Base-by-base conservation (phyloP, 345 rosid genomes). In the Camelina sativa region DNA sequence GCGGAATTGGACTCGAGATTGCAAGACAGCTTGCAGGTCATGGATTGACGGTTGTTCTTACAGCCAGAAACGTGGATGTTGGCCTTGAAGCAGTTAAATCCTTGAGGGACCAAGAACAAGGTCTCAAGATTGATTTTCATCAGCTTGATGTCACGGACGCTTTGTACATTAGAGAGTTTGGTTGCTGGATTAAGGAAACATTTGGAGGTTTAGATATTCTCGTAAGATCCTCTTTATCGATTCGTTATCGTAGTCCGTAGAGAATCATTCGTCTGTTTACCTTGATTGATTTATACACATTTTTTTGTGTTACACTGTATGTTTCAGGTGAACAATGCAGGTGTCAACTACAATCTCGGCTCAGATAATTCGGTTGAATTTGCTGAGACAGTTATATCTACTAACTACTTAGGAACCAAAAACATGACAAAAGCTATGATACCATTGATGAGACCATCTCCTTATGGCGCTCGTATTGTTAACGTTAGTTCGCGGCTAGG, bases 311-410 rank as follows among this genome's bases (percentile, higher is more conserved):
- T 10, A 51, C 28, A 51, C 28, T 66, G 37, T 69, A 1, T n/a
- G 43, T 47, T 82, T 76, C 87, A 93, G 98, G 90, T 94, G 57
- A 94, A 94, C 67, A 94, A 94, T 80, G 98, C 97, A 7, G 98
- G 95, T 80, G 93, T 91, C 44, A 91, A 91, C 81, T 85, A 82
- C 82, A 94, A 91, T 70, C 61, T 84, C 9, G 96, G 93, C 52
- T 72, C 87, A 3, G 91, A 80, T 43, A 94, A 94, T 80, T 89
- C 95, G 1, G 88, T 91, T 71, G 91, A 87, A 71, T 75, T 59
- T 70, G 86, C 98, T 0, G 75, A 78, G 74, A 85, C 62, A 52
- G 95, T 88, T 50, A 44, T 91, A 15, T 78, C 75, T 17, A 90
- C 93, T 23, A 94, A 94, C 69, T 91, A 94, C 71, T 82, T 83